Base-by-base conservation (phyloP, 805 yeast genomes). In the Kazachstania kunashirensis region DNA sequence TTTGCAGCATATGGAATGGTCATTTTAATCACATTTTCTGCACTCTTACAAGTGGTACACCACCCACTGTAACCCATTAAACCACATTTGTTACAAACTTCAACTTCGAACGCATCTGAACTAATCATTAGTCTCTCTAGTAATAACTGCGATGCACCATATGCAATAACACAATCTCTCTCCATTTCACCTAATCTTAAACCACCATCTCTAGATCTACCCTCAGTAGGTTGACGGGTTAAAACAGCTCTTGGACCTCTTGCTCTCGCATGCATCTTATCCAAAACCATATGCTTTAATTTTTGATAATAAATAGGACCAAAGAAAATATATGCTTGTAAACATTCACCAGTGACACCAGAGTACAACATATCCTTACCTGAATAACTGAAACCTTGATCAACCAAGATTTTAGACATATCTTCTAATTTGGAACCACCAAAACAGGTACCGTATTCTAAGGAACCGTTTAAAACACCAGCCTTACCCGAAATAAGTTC, bases 1-100 rank as follows among this genome's bases (percentile, higher is more conserved):
- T 92, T 92, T 33, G 98, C 98, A n/a, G 98, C 98, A 54, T 92
- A 92, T 5, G 98, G 98, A 55, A 92, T 88, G 7, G 95, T 88
- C 95, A 92, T 88, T 55, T 80, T 83, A 45, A 85, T 79, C 34
- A 89, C 79, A 39, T 77, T 62, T 58, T 89, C 96, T 19, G 89
- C 76, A 44, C 84, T 78, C 66, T 82, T 82, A 70, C 98, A 92
- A 12, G 92, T 74, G n/a, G 94, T 81, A 66, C 98, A 92, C 97
- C 97, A 92, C 28, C 89, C 89, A 57, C 85, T 79, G 62, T 89
- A 84, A 18, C 98, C 97, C 95, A 92, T 84, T 46, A 92, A 72
- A 12, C 98, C 98, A 71, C 98, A 92, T 29, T 73, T 66, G 53
- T 81, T 82, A 67, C 98, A 92, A 24, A 92, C 78, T 55, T 92